Evolutionary conservation across 345 rosid species (phyloP).

Genomic region (Camelina hispida): DNA sequence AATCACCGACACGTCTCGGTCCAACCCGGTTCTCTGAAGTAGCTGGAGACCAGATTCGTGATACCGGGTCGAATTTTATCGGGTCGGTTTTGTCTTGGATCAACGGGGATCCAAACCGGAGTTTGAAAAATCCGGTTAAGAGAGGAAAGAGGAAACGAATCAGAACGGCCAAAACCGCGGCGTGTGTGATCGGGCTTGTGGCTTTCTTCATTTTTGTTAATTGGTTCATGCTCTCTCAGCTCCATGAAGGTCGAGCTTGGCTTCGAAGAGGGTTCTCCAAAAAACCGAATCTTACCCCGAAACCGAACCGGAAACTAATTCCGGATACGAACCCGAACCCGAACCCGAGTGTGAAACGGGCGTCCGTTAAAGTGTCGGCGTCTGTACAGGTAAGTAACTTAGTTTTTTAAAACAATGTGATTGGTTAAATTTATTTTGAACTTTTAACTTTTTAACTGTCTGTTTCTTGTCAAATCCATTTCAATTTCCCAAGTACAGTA

Average conservation of each 20-base stretch:
- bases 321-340: conserved; percentile 5
- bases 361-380: conserved; percentile 47
- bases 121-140: conserved; percentile 41
- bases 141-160: conserved; percentile 55
- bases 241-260: conserved; percentile 58
- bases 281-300: conserved; percentile 24
- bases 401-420: conserved; percentile 2
- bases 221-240: conserved; percentile 73
- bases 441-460: neutral
- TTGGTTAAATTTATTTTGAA: conserved; percentile 18
- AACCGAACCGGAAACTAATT: neutral
- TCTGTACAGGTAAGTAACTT: conserved; percentile 52
- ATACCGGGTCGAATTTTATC: conserved; percentile 25
- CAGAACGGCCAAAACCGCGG: conserved; percentile 52
- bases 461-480: conserved; percentile 27
- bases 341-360: conserved; percentile 24
- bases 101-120: conserved; percentile 47
- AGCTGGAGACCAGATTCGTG: conserved; percentile 26
- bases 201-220: conserved; percentile 72
- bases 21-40: conserved; percentile 51
- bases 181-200: conserved; percentile 55
- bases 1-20: conserved; percentile 43
- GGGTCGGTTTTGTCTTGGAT: conserved; percentile 44
- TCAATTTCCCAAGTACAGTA: conserved; percentile 1
- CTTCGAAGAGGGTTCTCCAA: conserved; percentile 41